These are phyloP conservation scores for Nakaseomyces bracarensis DNA, from an alignment of 1,139 yeast genomes.

Conservation along the genomic window DNA sequence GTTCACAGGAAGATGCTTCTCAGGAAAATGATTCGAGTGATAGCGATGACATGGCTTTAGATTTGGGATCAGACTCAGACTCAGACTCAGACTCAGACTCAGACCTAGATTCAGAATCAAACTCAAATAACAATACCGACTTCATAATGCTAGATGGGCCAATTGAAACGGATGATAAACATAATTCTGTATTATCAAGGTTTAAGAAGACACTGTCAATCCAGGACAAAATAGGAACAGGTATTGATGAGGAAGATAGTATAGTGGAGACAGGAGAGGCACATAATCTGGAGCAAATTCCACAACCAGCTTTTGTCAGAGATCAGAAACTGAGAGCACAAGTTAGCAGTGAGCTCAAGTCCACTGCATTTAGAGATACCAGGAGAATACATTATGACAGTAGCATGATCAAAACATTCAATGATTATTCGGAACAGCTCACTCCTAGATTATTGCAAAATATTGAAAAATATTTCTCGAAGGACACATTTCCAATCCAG, in stretches of 20 bases:
- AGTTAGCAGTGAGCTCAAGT: conserved; percentile 10
- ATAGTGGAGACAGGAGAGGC: conserved; percentile 29
- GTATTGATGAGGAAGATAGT: conserved; percentile 8
- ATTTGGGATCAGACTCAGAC: conserved; percentile 9
- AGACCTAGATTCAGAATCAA: neutral
- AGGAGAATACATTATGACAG: conserved; percentile 32
- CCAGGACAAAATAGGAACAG: conserved; percentile 24
- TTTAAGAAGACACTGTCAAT: conserved; percentile 34
- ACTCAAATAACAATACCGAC: too few species aligned
- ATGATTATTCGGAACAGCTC: conserved; percentile 16
- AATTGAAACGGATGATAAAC: conserved; percentile 26
- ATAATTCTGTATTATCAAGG: conserved; percentile 37
- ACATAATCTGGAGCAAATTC: conserved; percentile 65
- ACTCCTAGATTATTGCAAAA: conserved; percentile 22
- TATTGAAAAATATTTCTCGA: conserved; percentile 23
- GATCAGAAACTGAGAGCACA: conserved; percentile 12
- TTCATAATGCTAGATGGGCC: neutral
- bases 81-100: neutral
- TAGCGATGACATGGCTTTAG: conserved; percentile 9
- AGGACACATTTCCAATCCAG: conserved; percentile 30
- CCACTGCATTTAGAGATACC: conserved; percentile 17
- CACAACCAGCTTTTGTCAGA: conserved; percentile 56
- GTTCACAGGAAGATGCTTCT: neutral
- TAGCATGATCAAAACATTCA: conserved; percentile 23
- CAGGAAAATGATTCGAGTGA: conserved; percentile 1